Percentiles rank a stretch among this genome's conserved stretches.
These are phyloP conservation scores for Debaryomycetaceae sp. DNA, from an alignment of 1,139 yeast species.

Conservation along the genomic window DNA sequence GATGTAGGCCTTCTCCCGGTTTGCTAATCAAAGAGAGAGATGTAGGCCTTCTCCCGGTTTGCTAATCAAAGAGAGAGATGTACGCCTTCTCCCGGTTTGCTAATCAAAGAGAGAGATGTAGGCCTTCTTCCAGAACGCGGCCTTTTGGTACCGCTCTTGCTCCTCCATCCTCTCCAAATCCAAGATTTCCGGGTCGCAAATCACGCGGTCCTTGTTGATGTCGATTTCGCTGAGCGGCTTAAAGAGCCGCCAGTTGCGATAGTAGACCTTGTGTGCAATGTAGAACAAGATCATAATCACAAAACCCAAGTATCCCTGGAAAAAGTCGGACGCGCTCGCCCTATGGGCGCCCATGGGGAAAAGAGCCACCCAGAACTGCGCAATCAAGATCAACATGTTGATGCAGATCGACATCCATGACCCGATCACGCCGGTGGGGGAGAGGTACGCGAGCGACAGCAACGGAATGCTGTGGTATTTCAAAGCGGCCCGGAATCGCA, in stretches of 20 bases:
- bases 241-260: constrained; percentile 23
- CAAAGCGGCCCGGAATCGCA: constrained; percentile 16
- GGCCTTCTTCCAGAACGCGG: constrained; percentile 14
- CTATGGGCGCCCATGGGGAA: constrained; percentile 21
- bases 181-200: constrained; percentile 16
- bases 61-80: too few species aligned
- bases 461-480: constrained; percentile 11
- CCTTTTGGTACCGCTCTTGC: constrained; percentile 10
- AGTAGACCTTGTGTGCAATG: constrained; percentile 20
- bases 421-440: constrained; percentile 23
- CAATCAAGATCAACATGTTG: constrained; percentile 19
- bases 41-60: too few species aligned
- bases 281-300: constrained; percentile 23
- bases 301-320: constrained; percentile 27
- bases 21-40: too few species aligned
- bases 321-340: constrained; percentile 21
- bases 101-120: constrained; percentile 8
- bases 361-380: constrained; percentile 29
- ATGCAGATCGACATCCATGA: constrained; percentile 23
- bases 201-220: constrained; percentile 14
- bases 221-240: constrained; percentile 19
- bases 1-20: too few species aligned
- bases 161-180: constrained; percentile 15
- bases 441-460: constrained; percentile 17
- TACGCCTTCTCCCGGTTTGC: too few species aligned